These are phyloP conservation scores for Diplodia seriata DNA, from an alignment of 2,329 filamentous ascomycete species.

Conservation along the genomic window DNA sequence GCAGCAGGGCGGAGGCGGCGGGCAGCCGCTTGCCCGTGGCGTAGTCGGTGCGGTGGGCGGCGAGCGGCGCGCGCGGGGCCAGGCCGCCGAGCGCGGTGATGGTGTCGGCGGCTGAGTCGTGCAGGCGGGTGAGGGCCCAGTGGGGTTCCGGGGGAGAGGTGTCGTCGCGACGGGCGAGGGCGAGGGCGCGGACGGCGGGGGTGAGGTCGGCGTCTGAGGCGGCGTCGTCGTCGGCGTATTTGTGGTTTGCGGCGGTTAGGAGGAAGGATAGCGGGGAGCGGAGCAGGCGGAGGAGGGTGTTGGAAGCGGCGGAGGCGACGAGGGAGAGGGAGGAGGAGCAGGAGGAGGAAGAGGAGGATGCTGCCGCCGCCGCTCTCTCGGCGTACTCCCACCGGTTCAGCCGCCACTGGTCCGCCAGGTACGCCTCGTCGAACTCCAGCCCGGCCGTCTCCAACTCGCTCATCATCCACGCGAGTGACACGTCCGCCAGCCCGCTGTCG, in stretches of 20 bases:
- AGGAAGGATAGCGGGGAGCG: not conserved
- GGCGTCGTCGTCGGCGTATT: not conserved
- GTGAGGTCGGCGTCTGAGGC: not conserved
- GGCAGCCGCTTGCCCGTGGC: conserved; percentile 31
- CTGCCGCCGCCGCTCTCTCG: not conserved
- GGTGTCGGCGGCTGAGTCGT: conserved; percentile 30
- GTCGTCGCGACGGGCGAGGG: not conserved
- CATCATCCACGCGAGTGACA: conserved; percentile 65
- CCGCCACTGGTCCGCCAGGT: conserved; percentile 39
- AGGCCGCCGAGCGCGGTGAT: conserved; percentile 33
- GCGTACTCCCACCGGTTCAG: conserved; percentile 6
- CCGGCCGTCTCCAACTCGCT: conserved; percentile 55
- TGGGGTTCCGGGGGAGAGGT: not conserved
- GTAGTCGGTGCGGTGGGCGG: conserved; percentile 31
- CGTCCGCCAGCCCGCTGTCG: conserved; percentile 58
- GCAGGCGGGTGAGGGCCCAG: conserved; percentile 35
- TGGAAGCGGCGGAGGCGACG: not conserved
- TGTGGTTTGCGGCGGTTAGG: too few species aligned
- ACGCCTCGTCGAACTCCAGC: conserved; percentile 56
- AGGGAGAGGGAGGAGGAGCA: not conserved
- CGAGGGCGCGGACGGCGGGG: conserved; percentile 2
- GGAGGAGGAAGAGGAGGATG: not conserved
- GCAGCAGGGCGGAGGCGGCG: conserved; percentile 28
- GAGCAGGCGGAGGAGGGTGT: not conserved
- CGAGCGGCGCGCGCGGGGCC: conserved; percentile 32